Evolutionary conservation across 441 rosid genomes (phyloP), one percentile per base, ranked within the genome.

Genomic region (Syzygium syzygioides): DNA sequence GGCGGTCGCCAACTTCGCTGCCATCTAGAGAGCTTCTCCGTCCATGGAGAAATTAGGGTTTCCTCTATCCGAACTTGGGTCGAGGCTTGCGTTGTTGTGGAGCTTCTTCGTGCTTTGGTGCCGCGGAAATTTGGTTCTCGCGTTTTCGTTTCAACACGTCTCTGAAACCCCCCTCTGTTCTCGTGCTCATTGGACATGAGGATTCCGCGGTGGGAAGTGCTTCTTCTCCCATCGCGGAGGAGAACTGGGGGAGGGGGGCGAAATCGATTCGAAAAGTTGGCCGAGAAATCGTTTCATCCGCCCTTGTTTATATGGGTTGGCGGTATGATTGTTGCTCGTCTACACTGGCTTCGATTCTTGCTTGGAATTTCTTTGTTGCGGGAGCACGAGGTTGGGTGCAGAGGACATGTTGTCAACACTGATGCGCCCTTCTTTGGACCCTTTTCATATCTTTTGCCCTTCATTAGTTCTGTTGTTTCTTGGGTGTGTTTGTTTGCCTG

Each of bases 281-380:
- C 95, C 95, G 95, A 93, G 98, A 94, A 92, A 96, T 95, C 98
- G 97, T 96, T 96, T 96, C 98, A 92, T 94, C 93, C 96, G 98
- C 94, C 92, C 62, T 91, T 89, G 87, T 37, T 86, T n/a, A 18
- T 88, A 10, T 62, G 41, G 86, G 89, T 96, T 93, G 95, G 89
- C 98, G 96, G 92, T 93, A 91, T 92, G 97, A 94, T 95, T 95
- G 97, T 95, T 96, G 94, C 97, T 94, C 92, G 95, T 94, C 96
- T 89, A 95, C 94, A 96, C 89, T 53, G 26, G 9, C 13, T 30
- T 18, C 50, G 50, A 10, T 71, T 71, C 25, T 34, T 34, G 28
- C 11, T 71, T 13, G 14, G 60, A 20, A 56, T 56, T 56, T 56
- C 48, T 45, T 45, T 45, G 48, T 20, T 20, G 59, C 59, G 48